phyloP scores from a whole-genome alignment of 257 asterid genomes.

The Nemophila menziesii region DNA sequence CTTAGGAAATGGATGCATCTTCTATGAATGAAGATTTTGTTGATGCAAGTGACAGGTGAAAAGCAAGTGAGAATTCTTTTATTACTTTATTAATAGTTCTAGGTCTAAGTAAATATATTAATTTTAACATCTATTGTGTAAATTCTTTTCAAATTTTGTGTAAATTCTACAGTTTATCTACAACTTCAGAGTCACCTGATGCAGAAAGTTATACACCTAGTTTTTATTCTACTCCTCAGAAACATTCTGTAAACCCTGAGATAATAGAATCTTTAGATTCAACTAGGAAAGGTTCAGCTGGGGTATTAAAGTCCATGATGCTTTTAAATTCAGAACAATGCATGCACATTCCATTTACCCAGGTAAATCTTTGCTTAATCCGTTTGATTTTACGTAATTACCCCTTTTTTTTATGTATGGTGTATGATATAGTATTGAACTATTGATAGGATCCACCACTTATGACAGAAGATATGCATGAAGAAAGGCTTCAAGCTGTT shows the following conservation, averaged over 20 bases:
- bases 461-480: constrained; percentile 96
- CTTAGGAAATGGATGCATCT: constrained; percentile 30
- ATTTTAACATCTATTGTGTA: background rate
- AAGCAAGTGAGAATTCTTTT: constrained; percentile 29
- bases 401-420: constrained; percentile 3
- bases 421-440: constrained; percentile 3
- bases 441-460: constrained; percentile 72
- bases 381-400: background rate
- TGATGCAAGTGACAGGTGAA: constrained; percentile 50
- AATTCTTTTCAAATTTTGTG: constrained; percentile 2
- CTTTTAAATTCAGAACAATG: constrained; percentile 52
- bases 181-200: constrained; percentile 14
- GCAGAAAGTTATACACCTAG: constrained; percentile 10
- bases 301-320: constrained; percentile 51
- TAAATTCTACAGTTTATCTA: constrained; percentile 18
- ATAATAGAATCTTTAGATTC: constrained; percentile 17
- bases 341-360: constrained; percentile 75
- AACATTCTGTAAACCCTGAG: constrained; percentile 19
- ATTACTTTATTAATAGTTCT: constrained; percentile 12
- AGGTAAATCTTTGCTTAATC: constrained; percentile 36
- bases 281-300: constrained; percentile 57
- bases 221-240: constrained; percentile 14
- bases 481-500: constrained; percentile 78
- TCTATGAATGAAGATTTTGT: constrained; percentile 26
- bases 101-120: constrained; percentile 1